Evolutionary conservation across 495 filamentous ascomycete genomes (phyloP).

Genomic region (Evernia prunastri): DNA sequence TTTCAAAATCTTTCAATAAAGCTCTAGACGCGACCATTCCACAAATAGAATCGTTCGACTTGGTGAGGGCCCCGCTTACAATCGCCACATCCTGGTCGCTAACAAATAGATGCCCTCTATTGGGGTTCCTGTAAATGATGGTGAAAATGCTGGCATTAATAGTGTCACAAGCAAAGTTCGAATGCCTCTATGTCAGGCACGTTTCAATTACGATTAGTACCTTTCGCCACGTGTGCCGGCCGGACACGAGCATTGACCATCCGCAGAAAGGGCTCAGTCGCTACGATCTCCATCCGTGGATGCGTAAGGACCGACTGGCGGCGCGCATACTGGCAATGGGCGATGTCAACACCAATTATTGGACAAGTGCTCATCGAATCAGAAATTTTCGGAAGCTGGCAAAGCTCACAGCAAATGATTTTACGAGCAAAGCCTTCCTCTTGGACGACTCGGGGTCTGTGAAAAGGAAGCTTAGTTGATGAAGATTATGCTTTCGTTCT

Average conservation of each 20-base stretch:
- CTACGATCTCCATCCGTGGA: constrained; percentile 87
- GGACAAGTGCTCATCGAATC: constrained; percentile 24
- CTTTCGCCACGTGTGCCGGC: constrained; percentile 2
- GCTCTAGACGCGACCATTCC: constrained; percentile 29
- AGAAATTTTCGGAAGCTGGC: constrained; percentile 21
- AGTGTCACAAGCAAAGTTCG: constrained; percentile 85
- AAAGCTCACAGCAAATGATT: constrained; percentile 20
- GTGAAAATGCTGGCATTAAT: constrained; percentile 79
- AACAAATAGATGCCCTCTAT: constrained; percentile 87
- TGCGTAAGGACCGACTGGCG: constrained; percentile 88
- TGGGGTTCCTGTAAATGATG: constrained; percentile 85
- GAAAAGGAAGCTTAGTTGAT: neutral
- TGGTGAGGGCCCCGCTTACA: constrained; percentile 82
- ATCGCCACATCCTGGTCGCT: constrained; percentile 87
- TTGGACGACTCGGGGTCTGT: neutral
- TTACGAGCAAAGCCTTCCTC: constrained; percentile 17
- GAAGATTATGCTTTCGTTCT: neutral
- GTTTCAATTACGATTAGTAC: neutral
- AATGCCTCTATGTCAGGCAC: constrained; percentile 63
- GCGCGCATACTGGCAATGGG: constrained; percentile 70
- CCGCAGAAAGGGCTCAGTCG: constrained; percentile 60
- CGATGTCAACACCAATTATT: constrained; percentile 34
- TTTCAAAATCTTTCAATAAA: neutral
- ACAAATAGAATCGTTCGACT: constrained; percentile 74
- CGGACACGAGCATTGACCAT: constrained; percentile 19